Evolutionary conservation across 108 stramenopile species (phyloP), one percentile per base, ranked within the genome.

Genomic region (Skeletonema potamos): DNA sequence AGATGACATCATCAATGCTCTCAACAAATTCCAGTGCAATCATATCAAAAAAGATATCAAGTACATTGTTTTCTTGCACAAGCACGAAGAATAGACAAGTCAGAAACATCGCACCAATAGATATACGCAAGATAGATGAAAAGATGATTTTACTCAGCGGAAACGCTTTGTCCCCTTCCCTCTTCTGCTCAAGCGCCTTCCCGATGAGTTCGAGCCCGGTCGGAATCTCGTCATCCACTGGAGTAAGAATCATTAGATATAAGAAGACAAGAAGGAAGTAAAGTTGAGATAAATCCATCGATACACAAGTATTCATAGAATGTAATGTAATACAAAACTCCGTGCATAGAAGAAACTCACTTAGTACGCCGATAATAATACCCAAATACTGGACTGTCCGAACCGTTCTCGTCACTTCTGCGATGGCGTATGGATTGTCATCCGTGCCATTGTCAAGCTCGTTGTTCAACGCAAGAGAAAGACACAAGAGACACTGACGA

Each of bases 1-100:
- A 70, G 20, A 59, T 24, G 24, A 60, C 41, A 24, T 70, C 69
- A 46, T 70, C 69, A 18, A 70, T 70, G 6, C 8, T 22, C 37
- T 70, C 69, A 2, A 72, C 61, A 39, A 72, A 72, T 22, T 32
- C 27, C 11, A 58, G 26, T 15, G 58, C 58, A 51, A 62, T 34
- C 34, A 72, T 48, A 26, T 62, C 70, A 55, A 72, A 72, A 33
- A 72, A 72, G 46, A 72, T 72, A 2, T 48, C 61, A 3, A 72
- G 15, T 0, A 72, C 70, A 27, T 51, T 22, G 3, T 5, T 17
- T 17, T 62, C 70, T 41, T 72, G 70, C 7, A 72, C 27, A 11
- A 72, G 1, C 0, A 12, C 18, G 37, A 64, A 29, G 63, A 26
- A 39, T 2, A 66, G 30, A 46, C 11, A 28, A 6, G 56, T 26